Conservation (phyloP, 352 stramenopile species). For the Phytophthora pinifolia region DNA sequence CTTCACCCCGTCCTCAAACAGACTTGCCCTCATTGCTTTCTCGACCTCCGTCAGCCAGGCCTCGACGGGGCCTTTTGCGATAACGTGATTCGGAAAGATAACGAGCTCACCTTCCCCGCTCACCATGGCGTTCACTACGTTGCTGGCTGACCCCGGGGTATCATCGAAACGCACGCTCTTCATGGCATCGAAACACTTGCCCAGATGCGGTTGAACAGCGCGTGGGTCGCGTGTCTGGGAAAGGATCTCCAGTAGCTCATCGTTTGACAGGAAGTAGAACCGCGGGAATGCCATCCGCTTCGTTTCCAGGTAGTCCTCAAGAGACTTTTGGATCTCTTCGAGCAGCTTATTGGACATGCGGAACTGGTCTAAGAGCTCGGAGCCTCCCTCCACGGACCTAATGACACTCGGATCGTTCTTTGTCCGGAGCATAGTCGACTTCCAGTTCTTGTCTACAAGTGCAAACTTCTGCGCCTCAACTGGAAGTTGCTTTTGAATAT, state of each 20-base stretch:
- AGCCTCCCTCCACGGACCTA: constrained; percentile 67
- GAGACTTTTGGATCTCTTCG: constrained; percentile 91
- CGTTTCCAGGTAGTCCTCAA: constrained; percentile 92
- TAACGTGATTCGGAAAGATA: constrained; percentile 66
- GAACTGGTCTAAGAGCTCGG: constrained; percentile 82
- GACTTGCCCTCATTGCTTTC: constrained; percentile 81
- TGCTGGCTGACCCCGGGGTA: constrained; percentile 30
- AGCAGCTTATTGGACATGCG: constrained; percentile 82
- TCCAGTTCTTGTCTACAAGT: constrained; percentile 88
- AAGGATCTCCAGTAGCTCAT: constrained; percentile 91
- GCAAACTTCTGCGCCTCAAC: constrained; percentile 87
- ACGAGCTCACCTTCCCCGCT: constrained; percentile 89
- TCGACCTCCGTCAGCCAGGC: constrained; percentile 88
- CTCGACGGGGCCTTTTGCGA: constrained; percentile 87
- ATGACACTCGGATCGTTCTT: constrained; percentile 79
- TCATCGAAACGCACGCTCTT: constrained; percentile 90
- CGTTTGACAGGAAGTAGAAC: constrained; percentile 93
- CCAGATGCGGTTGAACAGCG: constrained; percentile 89
- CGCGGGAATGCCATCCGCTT: constrained; percentile 92
- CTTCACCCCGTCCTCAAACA: constrained; percentile 88
- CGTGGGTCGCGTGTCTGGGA: constrained; percentile 89
- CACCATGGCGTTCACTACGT: constrained; percentile 80
- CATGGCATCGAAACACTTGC: constrained; percentile 93
- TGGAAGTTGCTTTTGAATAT: constrained; percentile 88
- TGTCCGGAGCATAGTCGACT: constrained; percentile 77